Evolutionary conservation across 805 yeast genomes (phyloP).

Genomic region (Scheffersomyces ergatensis): DNA sequence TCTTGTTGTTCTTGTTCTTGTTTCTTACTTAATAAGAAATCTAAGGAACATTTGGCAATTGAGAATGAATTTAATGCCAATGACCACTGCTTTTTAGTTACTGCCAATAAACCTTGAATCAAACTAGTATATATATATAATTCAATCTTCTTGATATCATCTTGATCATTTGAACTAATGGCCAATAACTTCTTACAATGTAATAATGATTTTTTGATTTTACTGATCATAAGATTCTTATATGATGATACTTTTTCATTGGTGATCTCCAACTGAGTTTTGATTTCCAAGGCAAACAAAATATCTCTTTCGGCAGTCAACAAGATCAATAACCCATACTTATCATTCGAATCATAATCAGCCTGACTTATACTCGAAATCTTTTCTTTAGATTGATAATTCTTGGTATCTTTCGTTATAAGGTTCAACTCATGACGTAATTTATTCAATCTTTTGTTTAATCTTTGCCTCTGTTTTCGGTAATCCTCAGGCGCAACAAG

Average conservation of each 20-base stretch:
- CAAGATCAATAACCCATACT: slow-evolving; percentile 59
- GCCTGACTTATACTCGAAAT: slow-evolving; percentile 44
- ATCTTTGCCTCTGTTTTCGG: slow-evolving; percentile 61
- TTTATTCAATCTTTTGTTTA: slow-evolving; percentile 58
- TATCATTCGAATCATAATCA: slow-evolving; percentile 49
- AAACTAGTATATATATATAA: slow-evolving; percentile 43
- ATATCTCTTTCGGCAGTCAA: slow-evolving; percentile 76
- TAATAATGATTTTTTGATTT: slow-evolving; percentile 61
- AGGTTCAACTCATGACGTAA: slow-evolving; percentile 64
- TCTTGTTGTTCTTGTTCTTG: slow-evolving; percentile 3
- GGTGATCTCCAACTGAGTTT: slow-evolving; percentile 51
- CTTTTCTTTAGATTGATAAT: slow-evolving; percentile 50
- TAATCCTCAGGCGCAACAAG: slow-evolving; percentile 69
- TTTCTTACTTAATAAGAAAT: slow-evolving; percentile 35
- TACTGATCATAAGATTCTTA: slow-evolving; percentile 48
- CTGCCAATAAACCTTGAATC: slow-evolving; percentile 48
- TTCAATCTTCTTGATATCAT: slow-evolving; percentile 26
- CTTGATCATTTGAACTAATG: slow-evolving; percentile 37
- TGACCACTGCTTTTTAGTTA: slow-evolving; percentile 56
- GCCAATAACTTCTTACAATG: slow-evolving; percentile 42
- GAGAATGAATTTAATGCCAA: slow-evolving; percentile 52
- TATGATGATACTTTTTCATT: slow-evolving; percentile 47
- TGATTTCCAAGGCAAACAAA: slow-evolving; percentile 64
- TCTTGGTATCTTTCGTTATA: slow-evolving; percentile 64
- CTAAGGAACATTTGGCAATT: slow-evolving; percentile 60